Base-by-base conservation (phyloP, 1,284 basidiomycete genomes). In the Heterobasidion parviporum region DNA sequence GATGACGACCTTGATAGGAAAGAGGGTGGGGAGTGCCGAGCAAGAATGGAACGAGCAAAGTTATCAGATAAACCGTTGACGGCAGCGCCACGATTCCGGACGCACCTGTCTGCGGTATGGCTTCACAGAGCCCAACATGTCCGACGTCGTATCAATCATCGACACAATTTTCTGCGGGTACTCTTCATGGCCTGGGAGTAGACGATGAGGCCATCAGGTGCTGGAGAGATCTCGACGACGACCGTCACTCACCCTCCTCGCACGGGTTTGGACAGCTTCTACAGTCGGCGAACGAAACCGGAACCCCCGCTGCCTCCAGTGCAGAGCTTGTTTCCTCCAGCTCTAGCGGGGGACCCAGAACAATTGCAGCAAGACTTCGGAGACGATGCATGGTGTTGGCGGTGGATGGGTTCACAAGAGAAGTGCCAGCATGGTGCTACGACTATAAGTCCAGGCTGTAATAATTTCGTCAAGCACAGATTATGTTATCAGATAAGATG, bases 91-190 rank as follows among this genome's bases (percentile, higher is more conserved):
- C 10, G 5, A 4, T 26, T 36, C 10, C 38, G 52, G 16, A 67
- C 77, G 60, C 59, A 87, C 89, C 76, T 90, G 87, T 45, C 89
- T 83, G 54, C 82, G 80, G 64, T 90, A 93, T 1, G 91, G 85
- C 67, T 89, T 89, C 33, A 93, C 80, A 32, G 85, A 83, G 7
- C 93, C 94, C 14, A 93, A 72, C 79, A 97, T 81, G 54, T 88
- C 81, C 14, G 81, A 82, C 53, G 87, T 83, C 75, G 81, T 83
- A 72, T 95, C 92, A 46, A 89, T 62, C 75, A 58, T 85, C 79
- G 66, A 94, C 3, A 36, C 38, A 7, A 62, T 85, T 53, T 79
- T 80, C 16, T 70, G 69, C 20, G 89, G 84, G 63, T 87, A 89
- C 51, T 83, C 82, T 47, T 87, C 85, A 63, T 92, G 85, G 56